Conservation (phyloP, 257 asterid species). For the Solanum piurae region DNA sequence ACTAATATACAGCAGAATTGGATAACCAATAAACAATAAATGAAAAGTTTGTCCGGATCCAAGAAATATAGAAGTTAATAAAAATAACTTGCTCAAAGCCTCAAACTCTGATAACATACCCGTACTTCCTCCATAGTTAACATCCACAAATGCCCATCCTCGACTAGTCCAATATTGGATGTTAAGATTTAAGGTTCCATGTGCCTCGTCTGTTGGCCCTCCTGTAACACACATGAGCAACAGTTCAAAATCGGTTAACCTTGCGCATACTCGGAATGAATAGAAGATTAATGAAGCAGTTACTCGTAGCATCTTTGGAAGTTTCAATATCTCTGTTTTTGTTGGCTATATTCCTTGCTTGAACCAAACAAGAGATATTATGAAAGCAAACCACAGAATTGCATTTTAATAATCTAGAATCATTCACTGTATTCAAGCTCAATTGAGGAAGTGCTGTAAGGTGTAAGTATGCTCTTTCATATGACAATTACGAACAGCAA, state of each 20-base stretch:
- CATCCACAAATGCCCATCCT: slow-evolving; percentile 98
- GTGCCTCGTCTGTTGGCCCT: slow-evolving; percentile 93
- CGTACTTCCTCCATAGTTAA: slow-evolving; percentile 96
- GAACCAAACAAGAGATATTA: not conserved
- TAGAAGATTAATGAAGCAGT: not conserved
- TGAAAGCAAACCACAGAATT: not conserved
- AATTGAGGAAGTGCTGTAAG: not conserved
- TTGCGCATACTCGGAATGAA: not conserved
- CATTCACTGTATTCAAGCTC: not conserved
- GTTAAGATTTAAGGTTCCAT: slow-evolving; percentile 61
- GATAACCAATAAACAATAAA: not conserved
- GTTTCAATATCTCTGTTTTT: not conserved
- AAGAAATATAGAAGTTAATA: not conserved
- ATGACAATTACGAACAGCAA: not conserved
- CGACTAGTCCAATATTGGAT: slow-evolving; percentile 98
- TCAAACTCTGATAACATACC: slow-evolving; percentile 31
- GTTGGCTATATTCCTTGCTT: not conserved
- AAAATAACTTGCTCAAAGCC: not conserved
- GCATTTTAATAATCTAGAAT: not conserved
- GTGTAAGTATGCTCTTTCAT: not conserved
- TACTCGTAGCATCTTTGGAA: not conserved
- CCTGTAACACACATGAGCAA: slow-evolving; percentile 25
- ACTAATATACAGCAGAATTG: not conserved
- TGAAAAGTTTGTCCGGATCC: not conserved
- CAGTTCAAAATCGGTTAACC: not conserved